Percentiles rank a stretch among this genome's conserved stretches.
These are phyloP conservation scores for Mortierella hygrophila DNA, from an alignment of 192 early-diverging fungal genomes.

Conservation along the genomic window DNA sequence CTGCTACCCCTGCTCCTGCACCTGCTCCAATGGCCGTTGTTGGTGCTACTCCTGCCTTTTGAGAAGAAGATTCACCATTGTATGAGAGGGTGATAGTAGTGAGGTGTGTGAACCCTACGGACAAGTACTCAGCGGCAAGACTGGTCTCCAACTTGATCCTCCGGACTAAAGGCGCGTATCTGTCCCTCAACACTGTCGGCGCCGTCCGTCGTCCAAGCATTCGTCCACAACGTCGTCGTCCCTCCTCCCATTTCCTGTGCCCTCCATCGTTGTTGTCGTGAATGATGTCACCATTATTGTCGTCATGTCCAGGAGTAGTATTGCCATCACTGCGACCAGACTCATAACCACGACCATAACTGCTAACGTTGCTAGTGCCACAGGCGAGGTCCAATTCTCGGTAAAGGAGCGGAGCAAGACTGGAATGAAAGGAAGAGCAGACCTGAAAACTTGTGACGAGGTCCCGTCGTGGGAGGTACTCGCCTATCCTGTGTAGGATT, in stretches of 20 bases:
- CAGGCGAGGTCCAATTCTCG: not conserved
- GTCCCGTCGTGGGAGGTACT: not conserved
- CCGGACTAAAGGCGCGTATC: not conserved
- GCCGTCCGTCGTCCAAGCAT: not conserved
- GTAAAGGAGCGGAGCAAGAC: not conserved
- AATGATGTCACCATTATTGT: not conserved
- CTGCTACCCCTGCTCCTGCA: not conserved
- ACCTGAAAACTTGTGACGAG: not conserved
- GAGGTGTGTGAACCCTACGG: not conserved
- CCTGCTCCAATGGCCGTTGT: not conserved
- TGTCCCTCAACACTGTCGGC: not conserved
- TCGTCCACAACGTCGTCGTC: not conserved
- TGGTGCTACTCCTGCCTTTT: not conserved
- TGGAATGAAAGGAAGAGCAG: not conserved
- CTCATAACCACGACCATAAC: not conserved
- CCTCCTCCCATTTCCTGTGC: not conserved
- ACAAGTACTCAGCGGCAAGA: not conserved
- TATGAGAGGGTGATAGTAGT: not conserved
- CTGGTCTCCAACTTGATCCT: not conserved
- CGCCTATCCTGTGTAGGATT: not conserved
- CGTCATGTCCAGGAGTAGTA: not conserved
- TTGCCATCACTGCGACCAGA: not conserved
- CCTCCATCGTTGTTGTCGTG: not conserved
- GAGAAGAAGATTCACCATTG: not conserved
- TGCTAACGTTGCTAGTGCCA: not conserved